Base-by-base conservation (phyloP, 2,329 filamentous ascomycete genomes). In the Cladophialophora yegresii region DNA sequence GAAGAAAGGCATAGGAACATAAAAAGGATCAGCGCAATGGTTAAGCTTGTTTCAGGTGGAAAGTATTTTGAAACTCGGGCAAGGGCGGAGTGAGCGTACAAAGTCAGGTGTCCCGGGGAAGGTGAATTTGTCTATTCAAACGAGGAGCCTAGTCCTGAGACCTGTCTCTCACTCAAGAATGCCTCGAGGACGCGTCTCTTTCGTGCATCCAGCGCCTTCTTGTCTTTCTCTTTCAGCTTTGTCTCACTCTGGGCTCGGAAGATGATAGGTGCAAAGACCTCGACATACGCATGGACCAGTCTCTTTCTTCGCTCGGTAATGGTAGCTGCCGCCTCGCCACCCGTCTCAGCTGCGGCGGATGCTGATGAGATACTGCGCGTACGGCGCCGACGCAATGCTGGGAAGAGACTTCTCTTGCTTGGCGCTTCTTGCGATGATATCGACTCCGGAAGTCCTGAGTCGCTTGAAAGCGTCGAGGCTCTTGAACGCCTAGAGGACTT, bases 121-220 rank as follows among this genome's bases (percentile, higher is more conserved):
- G 13, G 36, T 43, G 45, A 50, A 28, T 16, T 50, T 26, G 47
- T 50, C 33, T 57, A 57, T 49, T 40, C 55, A 58, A 58, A 32
- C 16, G 23, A 32, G 28, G 20, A 4, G 20, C 4, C 12, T 10
- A 20, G 4, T 28, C 30, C 26, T 58, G 40, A 58, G 28, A 16
- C 8, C 20, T 47, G 50, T 16, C 26, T 63, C 13, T 50, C 54
- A 26, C 64, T 43, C 30, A 72, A 61, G 63, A 72, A 69, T 10
- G 64, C 61, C 40, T 70, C 69, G 20, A 72, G 54, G 16, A 68
- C 60, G 23, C 61, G 62, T 26, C 61, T 61, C 57, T 71, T 71
- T 6, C 69, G 63, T 6, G 56, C 54, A 10, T 68, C 61, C 26
- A 69, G 58, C 8, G 62, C 58, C 61, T 67, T 71, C 59, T 66